These are phyloP conservation scores for Rhodofomes roseus DNA, from an alignment of 1,284 basidiomycete genomes.

Conservation along the genomic window DNA sequence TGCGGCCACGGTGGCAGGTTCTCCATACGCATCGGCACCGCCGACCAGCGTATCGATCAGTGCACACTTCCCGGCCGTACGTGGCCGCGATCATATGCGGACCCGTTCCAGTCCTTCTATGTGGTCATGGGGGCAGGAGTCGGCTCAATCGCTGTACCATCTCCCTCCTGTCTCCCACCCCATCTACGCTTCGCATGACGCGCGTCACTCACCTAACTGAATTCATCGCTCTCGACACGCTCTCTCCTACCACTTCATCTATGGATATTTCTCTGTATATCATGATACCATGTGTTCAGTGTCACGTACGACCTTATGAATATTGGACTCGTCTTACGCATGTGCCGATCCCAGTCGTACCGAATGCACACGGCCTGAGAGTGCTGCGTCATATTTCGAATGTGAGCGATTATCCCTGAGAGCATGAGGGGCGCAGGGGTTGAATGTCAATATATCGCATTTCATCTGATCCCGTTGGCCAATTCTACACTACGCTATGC, in stretches of 20 bases:
- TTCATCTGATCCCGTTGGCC: background rate
- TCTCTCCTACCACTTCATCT: background rate
- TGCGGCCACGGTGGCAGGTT: background rate
- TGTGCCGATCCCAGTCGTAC: background rate
- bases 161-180: background rate
- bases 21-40: slow-evolving; percentile 24
- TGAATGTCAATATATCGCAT: background rate
- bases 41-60: slow-evolving; percentile 20
- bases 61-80: slow-evolving; percentile 20
- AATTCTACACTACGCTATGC: slow-evolving; percentile 19
- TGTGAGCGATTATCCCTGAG: background rate
- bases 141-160: slow-evolving; percentile 14
- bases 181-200: slow-evolving; percentile 1
- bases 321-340: background rate
- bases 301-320: background rate
- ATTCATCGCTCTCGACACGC: background rate
- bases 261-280: background rate
- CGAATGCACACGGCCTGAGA: background rate
- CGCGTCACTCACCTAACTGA: slow-evolving; percentile 1
- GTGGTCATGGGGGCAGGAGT: slow-evolving; percentile 25
- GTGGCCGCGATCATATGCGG: slow-evolving; percentile 25
- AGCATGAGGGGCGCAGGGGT: background rate
- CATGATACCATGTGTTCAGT: background rate
- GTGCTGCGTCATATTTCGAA: background rate
- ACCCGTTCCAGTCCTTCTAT: slow-evolving; percentile 24